Evolutionary conservation across 2,329 filamentous ascomycete genomes (phyloP).

Genomic region (Trichoderma gracile): DNA sequence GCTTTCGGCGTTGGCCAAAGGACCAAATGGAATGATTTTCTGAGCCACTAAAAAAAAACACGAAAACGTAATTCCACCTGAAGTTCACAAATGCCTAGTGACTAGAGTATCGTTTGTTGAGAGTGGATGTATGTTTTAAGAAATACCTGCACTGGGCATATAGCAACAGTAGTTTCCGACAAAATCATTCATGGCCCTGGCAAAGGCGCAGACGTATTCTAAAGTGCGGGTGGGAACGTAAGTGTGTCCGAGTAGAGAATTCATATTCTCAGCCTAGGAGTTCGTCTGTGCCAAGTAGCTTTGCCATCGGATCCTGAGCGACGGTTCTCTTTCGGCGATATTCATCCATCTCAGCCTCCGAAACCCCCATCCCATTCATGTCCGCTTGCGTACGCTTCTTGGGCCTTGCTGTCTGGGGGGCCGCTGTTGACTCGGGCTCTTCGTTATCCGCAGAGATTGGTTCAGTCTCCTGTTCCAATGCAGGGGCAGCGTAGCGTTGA

Average conservation of each 20-base stretch:
- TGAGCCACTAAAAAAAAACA: slow-evolving; percentile 17
- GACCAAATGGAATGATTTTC: slow-evolving; percentile 48
- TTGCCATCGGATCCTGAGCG: slow-evolving; percentile 84
- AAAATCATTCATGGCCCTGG: too few species aligned
- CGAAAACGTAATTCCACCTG: slow-evolving; percentile 13
- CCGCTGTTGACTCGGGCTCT: background rate
- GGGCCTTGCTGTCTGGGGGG: slow-evolving; percentile 36
- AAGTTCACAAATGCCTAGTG: background rate
- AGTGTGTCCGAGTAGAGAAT: background rate
- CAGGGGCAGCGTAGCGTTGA: slow-evolving; percentile 51
- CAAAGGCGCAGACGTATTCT: background rate
- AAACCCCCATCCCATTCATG: slow-evolving; percentile 69
- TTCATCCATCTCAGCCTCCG: slow-evolving; percentile 82
- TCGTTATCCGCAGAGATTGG: slow-evolving; percentile 11
- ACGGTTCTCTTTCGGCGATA: slow-evolving; percentile 75
- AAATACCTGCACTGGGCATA: too few species aligned
- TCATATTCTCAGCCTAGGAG: slow-evolving; percentile 46
- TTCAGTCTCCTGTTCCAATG: slow-evolving; percentile 39
- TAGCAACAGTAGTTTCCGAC: too few species aligned
- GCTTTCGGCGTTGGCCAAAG: slow-evolving; percentile 54
- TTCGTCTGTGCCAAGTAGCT: slow-evolving; percentile 72
- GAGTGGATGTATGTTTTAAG: too few species aligned
- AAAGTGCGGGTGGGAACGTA: background rate
- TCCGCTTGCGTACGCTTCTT: slow-evolving; percentile 79
- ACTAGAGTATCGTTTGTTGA: background rate